phyloP scores from a whole-genome alignment of 768 basidiomycete genomes.

The Suillus subalutaceus region DNA sequence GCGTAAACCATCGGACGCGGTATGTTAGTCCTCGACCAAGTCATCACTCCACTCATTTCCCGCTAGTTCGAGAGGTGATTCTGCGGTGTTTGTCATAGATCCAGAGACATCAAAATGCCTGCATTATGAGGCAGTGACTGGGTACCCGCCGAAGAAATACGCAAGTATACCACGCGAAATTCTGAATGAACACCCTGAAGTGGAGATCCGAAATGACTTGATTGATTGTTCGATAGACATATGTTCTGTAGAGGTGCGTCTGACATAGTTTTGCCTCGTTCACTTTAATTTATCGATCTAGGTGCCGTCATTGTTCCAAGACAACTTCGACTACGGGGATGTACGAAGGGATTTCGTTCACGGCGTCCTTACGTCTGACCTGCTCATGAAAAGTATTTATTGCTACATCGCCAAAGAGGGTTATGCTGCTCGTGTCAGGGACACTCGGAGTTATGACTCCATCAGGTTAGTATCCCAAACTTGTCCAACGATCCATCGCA shows the following conservation, averaged over 20 bases:
- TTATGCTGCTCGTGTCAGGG: conserved; percentile 92
- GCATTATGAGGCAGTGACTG: conserved; percentile 79
- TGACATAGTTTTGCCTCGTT: background rate
- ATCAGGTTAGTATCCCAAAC: conserved; percentile 60
- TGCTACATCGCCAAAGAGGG: conserved; percentile 87
- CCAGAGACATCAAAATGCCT: conserved; percentile 77
- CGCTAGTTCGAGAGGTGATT: conserved; percentile 68
- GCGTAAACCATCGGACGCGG: conserved; percentile 73
- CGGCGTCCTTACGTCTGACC: conserved; percentile 91
- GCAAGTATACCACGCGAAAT: conserved; percentile 80
- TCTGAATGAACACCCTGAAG: conserved; percentile 69
- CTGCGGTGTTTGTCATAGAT: conserved; percentile 79
- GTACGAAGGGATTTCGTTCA: conserved; percentile 92
- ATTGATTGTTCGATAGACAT: conserved; percentile 91
- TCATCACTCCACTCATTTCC: background rate
- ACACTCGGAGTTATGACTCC: conserved; percentile 89
- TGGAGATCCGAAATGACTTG: conserved; percentile 87
- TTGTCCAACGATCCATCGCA: conserved; percentile 7
- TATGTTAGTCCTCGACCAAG: conserved; percentile 33
- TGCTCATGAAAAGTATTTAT: conserved; percentile 93
- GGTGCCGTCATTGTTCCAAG: conserved; percentile 96
- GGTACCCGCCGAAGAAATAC: conserved; percentile 63
- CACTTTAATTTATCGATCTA: conserved; percentile 33
- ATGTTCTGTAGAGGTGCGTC: conserved; percentile 85
- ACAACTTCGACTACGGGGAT: conserved; percentile 97